phyloP scores from a whole-genome alignment of 345 rosid genomes.

The Eucalyptus cloeziana region DNA sequence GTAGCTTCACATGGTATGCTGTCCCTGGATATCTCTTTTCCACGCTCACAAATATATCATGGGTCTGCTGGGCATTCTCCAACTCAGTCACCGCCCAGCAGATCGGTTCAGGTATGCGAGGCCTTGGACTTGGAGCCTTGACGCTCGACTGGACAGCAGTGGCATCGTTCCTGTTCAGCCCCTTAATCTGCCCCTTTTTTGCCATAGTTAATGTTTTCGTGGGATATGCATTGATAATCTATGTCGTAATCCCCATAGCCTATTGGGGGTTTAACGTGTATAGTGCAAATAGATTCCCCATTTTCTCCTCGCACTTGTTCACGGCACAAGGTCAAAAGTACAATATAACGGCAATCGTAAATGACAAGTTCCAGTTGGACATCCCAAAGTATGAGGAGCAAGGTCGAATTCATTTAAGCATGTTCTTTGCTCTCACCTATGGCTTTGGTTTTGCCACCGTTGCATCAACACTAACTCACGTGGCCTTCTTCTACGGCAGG shows the following conservation, averaged over 20 bases:
- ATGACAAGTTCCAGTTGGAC: constrained; percentile 66
- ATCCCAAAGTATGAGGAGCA: constrained; percentile 39
- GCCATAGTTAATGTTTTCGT: constrained; percentile 60
- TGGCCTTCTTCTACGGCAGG: constrained; percentile 87
- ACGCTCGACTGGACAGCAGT: constrained; percentile 78
- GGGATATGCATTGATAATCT: constrained; percentile 58
- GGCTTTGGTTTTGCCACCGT: constrained; percentile 91
- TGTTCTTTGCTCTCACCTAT: constrained; percentile 65
- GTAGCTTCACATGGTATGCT: constrained; percentile 69
- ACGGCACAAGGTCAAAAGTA: constrained; percentile 53
- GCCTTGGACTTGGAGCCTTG: constrained; percentile 76
- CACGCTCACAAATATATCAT: constrained; percentile 73
- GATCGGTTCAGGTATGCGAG: constrained; percentile 77
- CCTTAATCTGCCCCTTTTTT: constrained; percentile 83
- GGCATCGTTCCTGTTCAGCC: constrained; percentile 79
- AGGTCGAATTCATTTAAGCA: constrained; percentile 77
- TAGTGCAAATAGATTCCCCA: constrained; percentile 55
- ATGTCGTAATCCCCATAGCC: constrained; percentile 42
- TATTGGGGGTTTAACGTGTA: constrained; percentile 72
- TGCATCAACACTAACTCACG: constrained; percentile 78
- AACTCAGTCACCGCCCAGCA: constrained; percentile 84
- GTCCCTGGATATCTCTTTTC: constrained; percentile 82
- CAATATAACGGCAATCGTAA: constrained; percentile 54
- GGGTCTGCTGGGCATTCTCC: constrained; percentile 84
- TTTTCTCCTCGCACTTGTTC: constrained; percentile 76